Evolutionary conservation across 345 rosid species (phyloP).

Genomic region (Trapa incisa): DNA sequence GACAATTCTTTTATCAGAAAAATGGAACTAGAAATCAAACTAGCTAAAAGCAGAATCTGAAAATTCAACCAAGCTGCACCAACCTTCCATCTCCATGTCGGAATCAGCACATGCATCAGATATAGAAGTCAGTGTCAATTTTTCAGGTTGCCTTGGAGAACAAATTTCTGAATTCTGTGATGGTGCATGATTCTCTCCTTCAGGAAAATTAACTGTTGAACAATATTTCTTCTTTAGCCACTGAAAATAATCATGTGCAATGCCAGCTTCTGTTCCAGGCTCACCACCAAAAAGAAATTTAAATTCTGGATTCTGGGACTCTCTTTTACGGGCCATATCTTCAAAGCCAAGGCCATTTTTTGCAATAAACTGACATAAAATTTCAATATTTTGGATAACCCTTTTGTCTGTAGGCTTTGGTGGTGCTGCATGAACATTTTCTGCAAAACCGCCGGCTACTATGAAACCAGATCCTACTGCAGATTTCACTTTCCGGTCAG

Average conservation of each 20-base stretch:
- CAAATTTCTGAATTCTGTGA: constrained; percentile 13
- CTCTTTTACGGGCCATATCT: constrained; percentile 19
- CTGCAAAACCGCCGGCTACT: too few relatives aligned
- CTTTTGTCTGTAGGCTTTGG: constrained; percentile 25
- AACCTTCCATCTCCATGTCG: constrained; percentile 95
- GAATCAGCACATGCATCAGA: constrained; percentile 33
- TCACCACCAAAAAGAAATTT: constrained; percentile 29
- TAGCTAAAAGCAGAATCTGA: neutral
- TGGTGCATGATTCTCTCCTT: too few relatives aligned
- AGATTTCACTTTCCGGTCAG: too few relatives aligned
- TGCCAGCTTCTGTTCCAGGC: constrained; percentile 30
- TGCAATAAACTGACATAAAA: constrained; percentile 24
- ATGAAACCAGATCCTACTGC: too few relatives aligned
- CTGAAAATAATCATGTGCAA: constrained; percentile 26
- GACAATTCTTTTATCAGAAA: neutral
- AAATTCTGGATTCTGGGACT: constrained; percentile 23
- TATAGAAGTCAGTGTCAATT: constrained; percentile 9
- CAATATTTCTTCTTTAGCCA: constrained; percentile 25
- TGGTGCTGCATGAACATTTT: constrained; percentile 19
- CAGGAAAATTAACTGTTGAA: constrained; percentile 10
- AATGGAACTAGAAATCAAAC: neutral
- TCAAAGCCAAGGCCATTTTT: constrained; percentile 30
- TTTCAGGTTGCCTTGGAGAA: neutral
- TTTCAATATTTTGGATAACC: constrained; percentile 22
- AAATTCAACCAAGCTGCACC: constrained; percentile 9